These are phyloP conservation scores for Phytophthora litchii DNA, from an alignment of 352 stramenopile species.

Conservation along the genomic window DNA sequence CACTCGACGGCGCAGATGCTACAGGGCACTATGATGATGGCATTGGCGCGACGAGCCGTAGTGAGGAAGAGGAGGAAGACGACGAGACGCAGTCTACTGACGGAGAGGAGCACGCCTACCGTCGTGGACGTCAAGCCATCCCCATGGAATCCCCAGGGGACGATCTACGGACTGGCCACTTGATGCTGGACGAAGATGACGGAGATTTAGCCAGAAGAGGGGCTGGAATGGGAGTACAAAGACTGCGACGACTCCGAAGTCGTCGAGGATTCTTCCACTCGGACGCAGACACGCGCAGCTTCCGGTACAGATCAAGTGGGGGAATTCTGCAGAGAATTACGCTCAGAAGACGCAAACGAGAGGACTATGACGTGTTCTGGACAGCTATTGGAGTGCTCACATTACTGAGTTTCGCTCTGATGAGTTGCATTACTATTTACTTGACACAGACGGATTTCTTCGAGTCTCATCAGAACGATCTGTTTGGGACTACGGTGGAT, in stretches of 20 bases:
- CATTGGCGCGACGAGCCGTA: conserved; percentile 5
- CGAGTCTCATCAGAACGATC: conserved; percentile 73
- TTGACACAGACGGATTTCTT: conserved; percentile 86
- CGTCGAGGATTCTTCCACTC: conserved; percentile 66
- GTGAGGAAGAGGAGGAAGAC: conserved; percentile 12
- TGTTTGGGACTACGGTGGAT: conserved; percentile 84
- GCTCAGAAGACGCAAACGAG: conserved; percentile 57
- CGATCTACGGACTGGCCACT: conserved; percentile 36
- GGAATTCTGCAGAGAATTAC: conserved; percentile 61
- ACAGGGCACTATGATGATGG: conserved; percentile 14
- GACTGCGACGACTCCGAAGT: conserved; percentile 39
- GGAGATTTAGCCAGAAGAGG: neutral
- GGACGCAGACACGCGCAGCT: conserved; percentile 24
- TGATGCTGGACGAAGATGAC: conserved; percentile 42
- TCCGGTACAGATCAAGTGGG: conserved; percentile 40
- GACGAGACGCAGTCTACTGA: conserved; percentile 10
- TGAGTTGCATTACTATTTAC: conserved; percentile 68
- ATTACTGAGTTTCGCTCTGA: conserved; percentile 69
- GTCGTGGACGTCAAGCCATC: conserved; percentile 53
- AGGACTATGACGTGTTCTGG: conserved; percentile 74
- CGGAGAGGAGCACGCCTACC: conserved; percentile 55
- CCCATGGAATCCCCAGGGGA: conserved; percentile 77
- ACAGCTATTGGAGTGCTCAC: conserved; percentile 71
- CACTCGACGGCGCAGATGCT: conserved; percentile 19
- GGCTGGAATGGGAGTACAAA: conserved; percentile 25